Percentiles rank a stretch among this genome's conserved stretches.
These are phyloP conservation scores for Colletotrichum sp. DNA, from an alignment of 2,329 filamentous ascomycete genomes.

Conservation along the genomic window DNA sequence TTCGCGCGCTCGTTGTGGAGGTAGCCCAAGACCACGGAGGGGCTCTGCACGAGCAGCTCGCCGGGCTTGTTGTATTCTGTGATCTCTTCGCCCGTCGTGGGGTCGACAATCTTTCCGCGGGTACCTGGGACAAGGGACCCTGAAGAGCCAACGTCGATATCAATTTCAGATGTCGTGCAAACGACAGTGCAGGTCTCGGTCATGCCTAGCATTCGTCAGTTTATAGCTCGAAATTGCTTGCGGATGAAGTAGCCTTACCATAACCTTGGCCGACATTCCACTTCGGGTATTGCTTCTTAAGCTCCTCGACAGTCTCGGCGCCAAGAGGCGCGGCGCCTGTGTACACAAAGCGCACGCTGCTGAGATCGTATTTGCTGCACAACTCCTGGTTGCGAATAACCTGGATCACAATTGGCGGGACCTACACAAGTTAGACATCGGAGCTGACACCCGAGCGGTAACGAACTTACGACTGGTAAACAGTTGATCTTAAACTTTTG, in stretches of 20 bases:
- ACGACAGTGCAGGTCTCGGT: slow-evolving; percentile 78
- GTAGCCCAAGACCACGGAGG: slow-evolving; percentile 81
- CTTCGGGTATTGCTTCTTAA: slow-evolving; percentile 64
- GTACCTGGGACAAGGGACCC: slow-evolving; percentile 70
- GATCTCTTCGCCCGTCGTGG: slow-evolving; percentile 70
- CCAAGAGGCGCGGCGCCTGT: slow-evolving; percentile 80
- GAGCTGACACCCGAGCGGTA: too few species aligned
- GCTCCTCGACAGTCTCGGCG: slow-evolving; percentile 67
- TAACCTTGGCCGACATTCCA: slow-evolving; percentile 77
- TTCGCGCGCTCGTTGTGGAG: slow-evolving; percentile 86
- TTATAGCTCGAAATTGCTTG: background rate
- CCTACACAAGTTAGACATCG: slow-evolving; percentile 38
- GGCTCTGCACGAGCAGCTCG: slow-evolving; percentile 80
- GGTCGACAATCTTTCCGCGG: slow-evolving; percentile 67
- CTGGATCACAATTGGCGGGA: slow-evolving; percentile 79
- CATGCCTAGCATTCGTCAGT: slow-evolving; percentile 51
- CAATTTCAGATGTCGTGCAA: slow-evolving; percentile 57
- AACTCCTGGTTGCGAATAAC: slow-evolving; percentile 68
- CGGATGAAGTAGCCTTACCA: slow-evolving; percentile 45
- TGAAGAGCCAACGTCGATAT: slow-evolving; percentile 72
- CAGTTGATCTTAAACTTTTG: slow-evolving; percentile 71
- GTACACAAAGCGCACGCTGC: slow-evolving; percentile 67
- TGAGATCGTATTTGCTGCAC: slow-evolving; percentile 71
- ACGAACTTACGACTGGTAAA: slow-evolving; percentile 65
- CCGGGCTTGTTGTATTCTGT: slow-evolving; percentile 74